Base-by-base conservation (phyloP, 805 yeast species). In the Barnettozyma pratensis region DNA sequence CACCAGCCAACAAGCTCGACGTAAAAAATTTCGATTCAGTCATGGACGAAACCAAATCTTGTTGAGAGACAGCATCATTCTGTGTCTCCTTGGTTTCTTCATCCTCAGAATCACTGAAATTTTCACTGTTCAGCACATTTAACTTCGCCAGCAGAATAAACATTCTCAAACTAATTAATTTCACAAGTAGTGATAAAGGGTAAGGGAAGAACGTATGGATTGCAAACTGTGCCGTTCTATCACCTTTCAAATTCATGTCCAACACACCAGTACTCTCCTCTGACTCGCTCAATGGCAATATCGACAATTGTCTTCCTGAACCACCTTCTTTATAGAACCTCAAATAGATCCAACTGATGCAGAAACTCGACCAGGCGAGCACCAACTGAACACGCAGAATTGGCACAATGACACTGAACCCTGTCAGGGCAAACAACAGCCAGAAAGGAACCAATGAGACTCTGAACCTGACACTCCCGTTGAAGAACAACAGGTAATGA, bases 401-500 rank as follows among this genome's bases (percentile, higher is more conserved):
- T n/a, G 5, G 39, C 32, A 31, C 8, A 31, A 31, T 11, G 11
- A 31, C 34, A 31, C 34, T 31, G 7, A 62, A 14, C 9, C 54
- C 3, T 3, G 70, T 45, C 12, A 69, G 46, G 9, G 59, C 38
- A 31, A 61, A 7, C 59, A 56, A 26, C 53, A 63, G 42, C 58
- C 59, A 54, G 56, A 71, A 53, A 58, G 62, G 62, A 1, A 59
- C 53, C 7, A 56, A 47, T 4, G 62, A 53, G 6, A 59, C 61
- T 37, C 51, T 47, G 3, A 78, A 59, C 45, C 75, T 64, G 36
- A 77, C 48, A 34, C 65, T 58, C 1, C 80, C 81, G 43, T 70
- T 65, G 58, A 79, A 70, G 41, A 79, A 70, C 28, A 77, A 61
- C 37, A 79, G 61, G 46, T 74, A 71, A 58, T 79, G 82, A 50